These are phyloP conservation scores for Cyclostephanos tholiformis DNA, from an alignment of 108 stramenopile species.

Conservation along the genomic window DNA sequence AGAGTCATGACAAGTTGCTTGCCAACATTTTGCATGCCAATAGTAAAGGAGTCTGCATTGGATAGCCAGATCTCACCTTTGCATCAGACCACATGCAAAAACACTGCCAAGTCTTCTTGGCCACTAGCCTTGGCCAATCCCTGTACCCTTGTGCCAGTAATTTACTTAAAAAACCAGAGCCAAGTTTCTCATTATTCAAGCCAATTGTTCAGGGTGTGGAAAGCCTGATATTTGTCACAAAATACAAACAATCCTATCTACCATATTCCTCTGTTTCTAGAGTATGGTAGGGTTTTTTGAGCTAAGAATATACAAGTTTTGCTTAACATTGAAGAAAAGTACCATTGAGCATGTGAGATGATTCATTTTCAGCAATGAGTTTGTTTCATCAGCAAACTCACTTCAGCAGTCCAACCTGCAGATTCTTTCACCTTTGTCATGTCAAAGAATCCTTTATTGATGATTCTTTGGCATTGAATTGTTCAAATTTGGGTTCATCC, in stretches of 20 bases:
- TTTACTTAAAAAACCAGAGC: constrained; percentile 15
- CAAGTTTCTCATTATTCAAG: constrained; percentile 20
- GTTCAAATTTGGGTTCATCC: constrained; percentile 11
- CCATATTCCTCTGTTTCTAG: constrained; percentile 69
- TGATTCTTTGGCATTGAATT: constrained; percentile 48
- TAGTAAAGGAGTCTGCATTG: constrained; percentile 27
- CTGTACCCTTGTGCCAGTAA: background rate
- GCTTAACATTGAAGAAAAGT: too few relatives aligned
- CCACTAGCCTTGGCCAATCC: background rate
- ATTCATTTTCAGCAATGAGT: too few relatives aligned
- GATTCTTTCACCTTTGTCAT: constrained; percentile 60
- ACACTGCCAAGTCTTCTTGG: constrained; percentile 9
- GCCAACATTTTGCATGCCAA: constrained; percentile 28
- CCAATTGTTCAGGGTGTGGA: constrained; percentile 66
- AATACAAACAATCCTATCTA: constrained; percentile 63
- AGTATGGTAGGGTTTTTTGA: constrained; percentile 35
- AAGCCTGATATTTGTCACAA: constrained; percentile 51
- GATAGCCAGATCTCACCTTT: constrained; percentile 39
- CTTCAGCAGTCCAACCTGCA: constrained; percentile 71
- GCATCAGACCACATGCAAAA: constrained; percentile 26
- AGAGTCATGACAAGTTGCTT: constrained; percentile 22
- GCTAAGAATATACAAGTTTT: background rate
- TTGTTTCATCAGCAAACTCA: background rate
- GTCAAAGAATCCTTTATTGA: constrained; percentile 71
- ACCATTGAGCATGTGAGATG: too few relatives aligned